Conservation (phyloP, 2,329 filamentous ascomycete genomes). For the Emericellopsis cladophorae region DNA sequence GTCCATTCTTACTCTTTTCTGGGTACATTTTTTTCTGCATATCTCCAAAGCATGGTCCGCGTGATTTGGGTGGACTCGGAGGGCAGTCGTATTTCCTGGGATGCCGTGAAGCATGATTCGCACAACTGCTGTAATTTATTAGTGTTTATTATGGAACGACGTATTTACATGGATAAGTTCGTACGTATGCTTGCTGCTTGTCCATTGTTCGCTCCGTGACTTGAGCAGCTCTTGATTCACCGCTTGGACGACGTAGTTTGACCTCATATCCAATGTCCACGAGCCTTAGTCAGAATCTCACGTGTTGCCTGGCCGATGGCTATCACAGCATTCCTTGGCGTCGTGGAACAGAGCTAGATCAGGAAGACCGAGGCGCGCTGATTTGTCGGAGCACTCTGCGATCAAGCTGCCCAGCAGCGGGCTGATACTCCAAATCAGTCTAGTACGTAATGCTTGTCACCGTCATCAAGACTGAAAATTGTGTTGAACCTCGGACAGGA, state of each 20-base stretch:
- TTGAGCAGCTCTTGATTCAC: too few relatives aligned
- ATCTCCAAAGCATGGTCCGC: background rate
- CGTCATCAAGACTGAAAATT: too few relatives aligned
- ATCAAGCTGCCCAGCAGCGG: background rate
- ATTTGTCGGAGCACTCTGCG: background rate
- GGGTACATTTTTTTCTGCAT: background rate
- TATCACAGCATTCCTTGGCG: background rate
- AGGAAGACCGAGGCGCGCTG: background rate
- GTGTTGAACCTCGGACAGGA: too few relatives aligned
- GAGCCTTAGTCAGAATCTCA: background rate
- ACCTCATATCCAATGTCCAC: background rate
- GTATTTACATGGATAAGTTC: background rate
- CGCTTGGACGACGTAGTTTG: background rate
- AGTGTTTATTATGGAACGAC: slow-evolving; percentile 20
- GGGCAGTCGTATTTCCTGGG: slow-evolving; percentile 6
- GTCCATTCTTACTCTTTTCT: background rate
- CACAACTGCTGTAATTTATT: slow-evolving; percentile 30
- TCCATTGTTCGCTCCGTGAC: too few relatives aligned
- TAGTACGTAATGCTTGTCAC: background rate
- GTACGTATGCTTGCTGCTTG: too few relatives aligned
- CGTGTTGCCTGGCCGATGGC: background rate
- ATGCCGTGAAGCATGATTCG: slow-evolving; percentile 24
- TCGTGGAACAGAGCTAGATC: background rate
- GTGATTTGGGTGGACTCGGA: background rate
- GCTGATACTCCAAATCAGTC: background rate